These are phyloP conservation scores for Rhizopogon hawkerae DNA, from an alignment of 1,284 basidiomycete species.

Conservation along the genomic window DNA sequence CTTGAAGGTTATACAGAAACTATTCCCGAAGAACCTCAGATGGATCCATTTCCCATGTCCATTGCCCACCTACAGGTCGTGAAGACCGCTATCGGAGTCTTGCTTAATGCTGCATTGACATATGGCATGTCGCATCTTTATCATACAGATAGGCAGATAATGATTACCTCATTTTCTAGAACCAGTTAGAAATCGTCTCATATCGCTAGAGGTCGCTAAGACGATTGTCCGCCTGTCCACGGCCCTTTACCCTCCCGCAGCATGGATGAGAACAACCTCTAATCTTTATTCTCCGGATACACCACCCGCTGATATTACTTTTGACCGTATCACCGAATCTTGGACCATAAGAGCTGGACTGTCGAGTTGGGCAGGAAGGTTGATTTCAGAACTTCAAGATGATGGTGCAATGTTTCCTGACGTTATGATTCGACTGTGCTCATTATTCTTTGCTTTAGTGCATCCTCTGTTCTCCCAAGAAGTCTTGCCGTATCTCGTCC, in stretches of 20 bases:
- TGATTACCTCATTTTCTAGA: slow-evolving; percentile 36
- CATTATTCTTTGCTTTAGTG: slow-evolving; percentile 25
- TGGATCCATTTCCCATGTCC: slow-evolving; percentile 42
- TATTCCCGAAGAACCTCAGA: slow-evolving; percentile 34
- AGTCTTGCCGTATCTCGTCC: slow-evolving; percentile 54
- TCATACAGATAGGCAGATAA: background rate
- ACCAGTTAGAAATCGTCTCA: slow-evolving; percentile 58
- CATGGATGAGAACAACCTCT: slow-evolving; percentile 39
- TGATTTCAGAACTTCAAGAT: slow-evolving; percentile 57
- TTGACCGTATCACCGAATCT: slow-evolving; percentile 37
- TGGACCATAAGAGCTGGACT: slow-evolving; percentile 60
- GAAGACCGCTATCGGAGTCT: slow-evolving; percentile 69
- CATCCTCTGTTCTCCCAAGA: slow-evolving; percentile 51
- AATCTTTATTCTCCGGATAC: slow-evolving; percentile 20
- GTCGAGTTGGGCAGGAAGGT: slow-evolving; percentile 69
- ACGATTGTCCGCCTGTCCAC: slow-evolving; percentile 61
- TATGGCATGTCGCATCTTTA: slow-evolving; percentile 45
- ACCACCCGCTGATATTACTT: slow-evolving; percentile 13
- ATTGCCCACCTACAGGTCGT: slow-evolving; percentile 62
- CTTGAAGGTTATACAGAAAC: slow-evolving; percentile 61
- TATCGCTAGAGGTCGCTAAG: slow-evolving; percentile 54
- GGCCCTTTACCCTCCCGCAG: slow-evolving; percentile 61
- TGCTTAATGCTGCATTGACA: slow-evolving; percentile 72
- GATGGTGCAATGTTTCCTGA: slow-evolving; percentile 33
- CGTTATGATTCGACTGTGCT: background rate